Evolutionary conservation across 2,329 filamentous ascomycete species (phyloP).

Genomic region (Westerdykella aurantiaca): DNA sequence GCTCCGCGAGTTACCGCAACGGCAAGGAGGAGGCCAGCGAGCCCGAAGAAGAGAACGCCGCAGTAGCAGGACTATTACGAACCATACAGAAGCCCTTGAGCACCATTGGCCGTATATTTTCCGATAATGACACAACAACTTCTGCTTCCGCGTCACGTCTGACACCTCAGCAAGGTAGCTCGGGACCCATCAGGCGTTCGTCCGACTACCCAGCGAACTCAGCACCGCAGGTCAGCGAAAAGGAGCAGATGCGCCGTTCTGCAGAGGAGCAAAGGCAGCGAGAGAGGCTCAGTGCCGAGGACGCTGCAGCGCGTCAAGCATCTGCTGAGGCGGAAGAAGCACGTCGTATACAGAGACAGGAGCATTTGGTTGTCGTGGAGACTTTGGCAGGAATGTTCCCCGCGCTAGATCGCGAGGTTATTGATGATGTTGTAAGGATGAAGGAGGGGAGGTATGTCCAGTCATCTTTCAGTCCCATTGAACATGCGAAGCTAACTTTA

Average conservation of each 20-base stretch:
- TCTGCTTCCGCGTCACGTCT: constrained; percentile 38
- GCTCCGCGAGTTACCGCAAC: constrained; percentile 50
- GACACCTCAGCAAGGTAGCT: constrained; percentile 40
- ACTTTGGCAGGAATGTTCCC: constrained; percentile 96
- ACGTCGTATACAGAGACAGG: constrained; percentile 70
- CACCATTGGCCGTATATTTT: constrained; percentile 92
- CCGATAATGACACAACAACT: constrained; percentile 52
- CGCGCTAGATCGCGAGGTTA: constrained; percentile 85
- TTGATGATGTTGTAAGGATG: constrained; percentile 92
- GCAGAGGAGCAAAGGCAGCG: constrained; percentile 24
- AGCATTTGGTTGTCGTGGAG: constrained; percentile 88
- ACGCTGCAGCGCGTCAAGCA: constrained; percentile 83
- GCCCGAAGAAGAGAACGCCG: constrained; percentile 64
- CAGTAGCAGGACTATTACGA: constrained; percentile 77
- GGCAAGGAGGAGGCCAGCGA: constrained; percentile 24
- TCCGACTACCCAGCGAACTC: constrained; percentile 28
- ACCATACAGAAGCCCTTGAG: constrained; percentile 88
- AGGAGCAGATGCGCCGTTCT: constrained; percentile 12
- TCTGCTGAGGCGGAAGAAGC: constrained; percentile 87
- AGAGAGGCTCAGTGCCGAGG: constrained; percentile 62
- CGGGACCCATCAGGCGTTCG: constrained; percentile 25
- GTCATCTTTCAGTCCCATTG: constrained; percentile 13
- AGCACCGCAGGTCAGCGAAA: constrained; percentile 9
- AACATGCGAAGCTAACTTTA: neutral
- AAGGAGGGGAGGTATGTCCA: constrained; percentile 81